Percentiles rank a stretch among this genome's conserved stretches.
Conservation (phyloP, 495 filamentous ascomycete genomes). For the Recurvomyces mirabilis region DNA sequence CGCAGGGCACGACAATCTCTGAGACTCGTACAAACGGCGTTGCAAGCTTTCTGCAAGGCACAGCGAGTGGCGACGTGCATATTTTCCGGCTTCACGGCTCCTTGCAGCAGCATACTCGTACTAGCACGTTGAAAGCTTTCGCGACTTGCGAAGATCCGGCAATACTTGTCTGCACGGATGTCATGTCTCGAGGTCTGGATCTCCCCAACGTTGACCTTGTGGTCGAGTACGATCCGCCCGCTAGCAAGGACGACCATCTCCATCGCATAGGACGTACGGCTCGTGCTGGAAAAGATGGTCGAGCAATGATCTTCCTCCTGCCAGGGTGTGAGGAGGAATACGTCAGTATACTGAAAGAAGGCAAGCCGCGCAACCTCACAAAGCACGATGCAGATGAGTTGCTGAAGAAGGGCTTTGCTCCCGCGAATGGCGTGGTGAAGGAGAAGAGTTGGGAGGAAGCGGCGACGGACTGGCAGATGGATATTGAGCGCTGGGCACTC, state of each 20-base stretch:
- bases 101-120: constrained; percentile 75
- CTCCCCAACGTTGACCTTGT: constrained; percentile 88
- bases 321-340: constrained; percentile 89
- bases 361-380: constrained; percentile 45
- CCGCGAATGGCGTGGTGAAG: constrained; percentile 26
- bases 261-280: constrained; percentile 93
- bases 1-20: constrained; percentile 20
- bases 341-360: constrained; percentile 54
- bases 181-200: constrained; percentile 87
- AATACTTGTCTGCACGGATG: constrained; percentile 85
- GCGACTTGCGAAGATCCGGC: constrained; percentile 48
- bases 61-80: constrained; percentile 36
- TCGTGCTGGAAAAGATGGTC: constrained; percentile 78
- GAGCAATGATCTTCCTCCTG: constrained; percentile 76
- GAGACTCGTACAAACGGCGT: constrained; percentile 21
- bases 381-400: constrained; percentile 49
- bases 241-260: constrained; percentile 79
- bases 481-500: constrained; percentile 59
- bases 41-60: constrained; percentile 17
- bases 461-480: constrained; percentile 68
- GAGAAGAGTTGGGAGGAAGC: constrained; percentile 46
- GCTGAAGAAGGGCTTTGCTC: constrained; percentile 47
- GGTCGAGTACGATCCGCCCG: constrained; percentile 89
- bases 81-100: constrained; percentile 89
- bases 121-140: constrained; percentile 71